Conservation (phyloP, 2,329 filamentous ascomycete genomes). For the Ophiostoma sp. region DNA sequence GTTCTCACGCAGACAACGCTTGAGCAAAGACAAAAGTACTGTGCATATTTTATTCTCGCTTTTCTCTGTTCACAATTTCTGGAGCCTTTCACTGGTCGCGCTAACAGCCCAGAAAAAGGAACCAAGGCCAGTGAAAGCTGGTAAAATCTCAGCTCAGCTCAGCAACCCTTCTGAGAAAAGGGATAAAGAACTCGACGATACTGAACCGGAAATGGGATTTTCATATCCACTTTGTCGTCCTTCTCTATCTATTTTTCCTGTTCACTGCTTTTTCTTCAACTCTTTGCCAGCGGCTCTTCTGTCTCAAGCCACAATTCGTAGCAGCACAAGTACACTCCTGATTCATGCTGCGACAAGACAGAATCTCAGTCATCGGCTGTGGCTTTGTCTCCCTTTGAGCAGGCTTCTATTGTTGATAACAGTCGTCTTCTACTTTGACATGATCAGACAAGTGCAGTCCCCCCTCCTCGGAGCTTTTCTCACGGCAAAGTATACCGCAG, state of each 20-base stretch:
- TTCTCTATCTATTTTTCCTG: background rate
- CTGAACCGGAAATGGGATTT: background rate
- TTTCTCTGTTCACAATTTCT: background rate
- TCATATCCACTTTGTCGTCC: background rate
- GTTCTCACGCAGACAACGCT: background rate
- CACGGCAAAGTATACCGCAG: background rate
- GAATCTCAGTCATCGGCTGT: constrained; percentile 1
- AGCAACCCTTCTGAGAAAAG: background rate
- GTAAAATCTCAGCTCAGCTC: background rate
- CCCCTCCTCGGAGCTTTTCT: background rate
- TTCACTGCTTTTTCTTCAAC: background rate
- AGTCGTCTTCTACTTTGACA: no score
- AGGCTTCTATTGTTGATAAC: no score
- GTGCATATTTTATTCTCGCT: background rate
- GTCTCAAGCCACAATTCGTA: constrained; percentile 6
- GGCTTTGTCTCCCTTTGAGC: background rate
- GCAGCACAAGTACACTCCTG: background rate
- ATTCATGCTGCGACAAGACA: background rate
- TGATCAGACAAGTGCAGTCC: no score
- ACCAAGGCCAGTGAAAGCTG: background rate
- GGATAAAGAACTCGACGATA: background rate
- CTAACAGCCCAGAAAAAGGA: background rate
- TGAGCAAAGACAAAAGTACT: background rate
- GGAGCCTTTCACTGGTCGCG: background rate
- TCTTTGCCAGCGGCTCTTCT: background rate